Evolutionary conservation across 2,329 filamentous ascomycete species (phyloP).

Genomic region (Neurospora sp.): DNA sequence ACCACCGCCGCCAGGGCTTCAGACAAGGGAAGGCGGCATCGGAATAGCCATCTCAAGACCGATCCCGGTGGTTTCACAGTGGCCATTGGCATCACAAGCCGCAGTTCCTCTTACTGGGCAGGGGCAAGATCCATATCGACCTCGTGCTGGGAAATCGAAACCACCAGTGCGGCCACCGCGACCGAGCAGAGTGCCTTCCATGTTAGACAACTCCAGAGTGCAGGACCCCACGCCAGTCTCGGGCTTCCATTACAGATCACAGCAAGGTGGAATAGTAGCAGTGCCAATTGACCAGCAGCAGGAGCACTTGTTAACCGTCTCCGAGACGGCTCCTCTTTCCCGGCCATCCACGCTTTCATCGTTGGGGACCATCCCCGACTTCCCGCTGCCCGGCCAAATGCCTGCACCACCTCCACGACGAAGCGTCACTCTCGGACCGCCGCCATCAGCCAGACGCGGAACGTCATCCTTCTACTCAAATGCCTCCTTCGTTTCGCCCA

Average conservation of each 20-base stretch:
- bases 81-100: constrained; percentile 38
- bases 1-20: constrained; percentile 24
- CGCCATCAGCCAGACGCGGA: constrained; percentile 49
- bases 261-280: constrained; percentile 22
- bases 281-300: constrained; percentile 9
- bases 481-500: constrained; percentile 60
- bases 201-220: constrained; percentile 44
- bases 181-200: constrained; percentile 49
- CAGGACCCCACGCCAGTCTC: constrained; percentile 43
- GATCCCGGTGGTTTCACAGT: constrained; percentile 38
- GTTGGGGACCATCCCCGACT: constrained; percentile 49
- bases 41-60: constrained; percentile 43
- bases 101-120: constrained; percentile 21
- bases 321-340: constrained; percentile 31
- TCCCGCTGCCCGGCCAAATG: constrained; percentile 34
- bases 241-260: constrained; percentile 35
- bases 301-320: constrained; percentile 30
- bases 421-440: constrained; percentile 47
- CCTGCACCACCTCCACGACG: constrained; percentile 28
- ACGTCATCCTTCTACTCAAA: constrained; percentile 57
- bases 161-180: constrained; percentile 50
- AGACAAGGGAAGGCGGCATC: constrained; percentile 28
- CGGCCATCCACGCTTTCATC: constrained; percentile 44
- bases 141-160: constrained; percentile 38
- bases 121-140: constrained; percentile 35